These are phyloP conservation scores for Umbelopsis vinacea DNA, from an alignment of 192 early-diverging fungal genomes.

Conservation along the genomic window DNA sequence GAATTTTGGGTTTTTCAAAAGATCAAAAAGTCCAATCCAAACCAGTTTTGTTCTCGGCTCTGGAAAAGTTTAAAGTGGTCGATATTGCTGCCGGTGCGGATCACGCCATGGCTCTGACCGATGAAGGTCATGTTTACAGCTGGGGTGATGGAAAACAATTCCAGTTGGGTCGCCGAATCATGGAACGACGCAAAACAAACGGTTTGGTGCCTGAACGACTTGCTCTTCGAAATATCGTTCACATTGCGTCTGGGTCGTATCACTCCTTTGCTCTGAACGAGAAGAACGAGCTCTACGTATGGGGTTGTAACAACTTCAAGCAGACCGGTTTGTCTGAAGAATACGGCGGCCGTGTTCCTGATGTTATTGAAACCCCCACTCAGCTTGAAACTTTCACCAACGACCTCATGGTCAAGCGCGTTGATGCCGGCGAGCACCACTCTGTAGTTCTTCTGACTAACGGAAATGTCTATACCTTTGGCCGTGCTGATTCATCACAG, in stretches of 20 bases:
- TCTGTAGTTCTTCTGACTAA: slow-evolving; percentile 74
- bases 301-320: slow-evolving; percentile 91
- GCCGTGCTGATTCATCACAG: slow-evolving; percentile 83
- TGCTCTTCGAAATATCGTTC: slow-evolving; percentile 58
- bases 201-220: slow-evolving; percentile 61
- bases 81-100: slow-evolving; percentile 84
- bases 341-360: slow-evolving; percentile 36
- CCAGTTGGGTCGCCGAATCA: slow-evolving; percentile 84
- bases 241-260: slow-evolving; percentile 81
- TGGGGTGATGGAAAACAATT: slow-evolving; percentile 92
- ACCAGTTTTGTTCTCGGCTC: slow-evolving; percentile 62
- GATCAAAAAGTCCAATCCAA: slow-evolving; percentile 64
- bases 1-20: slow-evolving; percentile 82
- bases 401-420: slow-evolving; percentile 50
- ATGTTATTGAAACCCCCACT: slow-evolving; percentile 60
- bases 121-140: slow-evolving; percentile 76
- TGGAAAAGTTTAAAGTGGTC: slow-evolving; percentile 64
- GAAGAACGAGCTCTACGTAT: slow-evolving; percentile 69
- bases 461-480: slow-evolving; percentile 81
- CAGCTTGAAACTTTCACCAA: slow-evolving; percentile 54
- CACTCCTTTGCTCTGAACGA: slow-evolving; percentile 82
- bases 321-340: slow-evolving; percentile 74
- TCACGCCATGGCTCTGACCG: slow-evolving; percentile 79
- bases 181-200: slow-evolving; percentile 71
- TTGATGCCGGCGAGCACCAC: slow-evolving; percentile 89